A percentile compares a stretch with the other conserved stretches of the same genome.
phyloP scores from a whole-genome alignment of 2,329 filamentous ascomycete genomes.

The Colletotrichum lini region DNA sequence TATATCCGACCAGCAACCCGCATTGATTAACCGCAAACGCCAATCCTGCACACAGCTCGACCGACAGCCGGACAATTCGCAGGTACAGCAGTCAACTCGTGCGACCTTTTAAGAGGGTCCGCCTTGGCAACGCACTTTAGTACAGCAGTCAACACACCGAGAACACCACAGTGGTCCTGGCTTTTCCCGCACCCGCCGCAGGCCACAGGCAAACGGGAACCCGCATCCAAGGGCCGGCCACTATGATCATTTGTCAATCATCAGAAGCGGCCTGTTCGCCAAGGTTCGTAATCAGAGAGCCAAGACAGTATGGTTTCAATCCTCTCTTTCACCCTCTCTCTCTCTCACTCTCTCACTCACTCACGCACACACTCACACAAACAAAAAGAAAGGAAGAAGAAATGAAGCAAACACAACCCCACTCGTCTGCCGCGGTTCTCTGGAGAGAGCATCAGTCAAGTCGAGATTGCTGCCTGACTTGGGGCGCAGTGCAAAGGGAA shows the following conservation, averaged over 20 bases:
- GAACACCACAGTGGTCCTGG: not conserved
- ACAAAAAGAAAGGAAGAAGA: no score
- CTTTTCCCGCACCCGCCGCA: slow-evolving; percentile 1
- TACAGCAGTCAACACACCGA: no score
- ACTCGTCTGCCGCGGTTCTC: not conserved
- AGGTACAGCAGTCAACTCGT: not conserved
- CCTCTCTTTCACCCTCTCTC: no score
- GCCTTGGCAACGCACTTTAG: no score
- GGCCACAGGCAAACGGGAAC: not conserved
- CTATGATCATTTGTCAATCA: not conserved
- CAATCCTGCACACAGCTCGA: slow-evolving; percentile 20
- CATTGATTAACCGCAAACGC: slow-evolving; percentile 23
- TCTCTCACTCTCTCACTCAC: no score
- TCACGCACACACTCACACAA: no score
- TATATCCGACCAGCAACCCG: not conserved
- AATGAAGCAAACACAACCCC: not conserved
- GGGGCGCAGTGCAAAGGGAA: not conserved
- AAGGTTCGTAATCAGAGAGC: not conserved
- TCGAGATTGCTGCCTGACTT: slow-evolving; percentile 13
- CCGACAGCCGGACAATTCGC: not conserved
- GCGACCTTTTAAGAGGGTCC: no score
- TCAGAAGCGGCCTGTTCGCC: not conserved
- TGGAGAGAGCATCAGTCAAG: not conserved
- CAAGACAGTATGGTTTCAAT: not conserved
- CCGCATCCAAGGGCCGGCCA: no score